Conservation (phyloP, 2,329 filamentous ascomycete genomes). For the Penicillium expansum region DNA sequence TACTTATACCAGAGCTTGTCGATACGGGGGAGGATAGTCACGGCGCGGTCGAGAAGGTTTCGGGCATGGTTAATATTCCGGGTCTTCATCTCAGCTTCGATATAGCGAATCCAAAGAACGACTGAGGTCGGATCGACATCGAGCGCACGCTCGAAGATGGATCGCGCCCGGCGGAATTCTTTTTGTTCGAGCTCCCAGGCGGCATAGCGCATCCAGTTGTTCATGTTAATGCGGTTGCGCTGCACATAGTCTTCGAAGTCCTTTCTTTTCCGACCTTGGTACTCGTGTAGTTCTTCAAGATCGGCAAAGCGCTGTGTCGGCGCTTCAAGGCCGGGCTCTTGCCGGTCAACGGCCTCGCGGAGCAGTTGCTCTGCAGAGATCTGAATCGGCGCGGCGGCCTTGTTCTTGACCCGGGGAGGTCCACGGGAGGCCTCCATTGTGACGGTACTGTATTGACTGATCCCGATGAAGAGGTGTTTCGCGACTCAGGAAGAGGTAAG, state of each 20-base stretch:
- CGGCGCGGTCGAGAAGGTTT: constrained; percentile 91
- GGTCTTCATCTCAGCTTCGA: constrained; percentile 93
- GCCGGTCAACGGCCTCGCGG: constrained; percentile 92
- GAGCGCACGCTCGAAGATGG: constrained; percentile 89
- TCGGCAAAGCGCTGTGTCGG: constrained; percentile 95
- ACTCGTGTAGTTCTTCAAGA: constrained; percentile 96
- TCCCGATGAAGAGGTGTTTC: background rate
- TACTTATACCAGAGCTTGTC: constrained; percentile 99
- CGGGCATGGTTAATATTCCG: constrained; percentile 95
- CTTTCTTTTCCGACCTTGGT: constrained; percentile 90
- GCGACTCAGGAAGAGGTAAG: background rate
- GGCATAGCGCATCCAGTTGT: constrained; percentile 98
- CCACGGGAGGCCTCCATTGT: constrained; percentile 87
- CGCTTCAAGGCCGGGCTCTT: constrained; percentile 82
- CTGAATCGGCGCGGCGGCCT: constrained; percentile 84
- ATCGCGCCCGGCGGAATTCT: constrained; percentile 86
- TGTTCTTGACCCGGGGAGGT: constrained; percentile 97
- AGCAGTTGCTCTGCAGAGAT: constrained; percentile 97
- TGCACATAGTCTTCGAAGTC: constrained; percentile 98
- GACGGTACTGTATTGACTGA: constrained; percentile 15
- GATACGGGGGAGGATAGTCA: constrained; percentile 82
- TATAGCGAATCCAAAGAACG: constrained; percentile 85
- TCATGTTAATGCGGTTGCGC: constrained; percentile 90
- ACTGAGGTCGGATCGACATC: constrained; percentile 88
- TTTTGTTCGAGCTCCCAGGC: constrained; percentile 98